Evolutionary conservation across 73 alveolate species (phyloP).

Genomic region (Paramecium biaurelia): DNA sequence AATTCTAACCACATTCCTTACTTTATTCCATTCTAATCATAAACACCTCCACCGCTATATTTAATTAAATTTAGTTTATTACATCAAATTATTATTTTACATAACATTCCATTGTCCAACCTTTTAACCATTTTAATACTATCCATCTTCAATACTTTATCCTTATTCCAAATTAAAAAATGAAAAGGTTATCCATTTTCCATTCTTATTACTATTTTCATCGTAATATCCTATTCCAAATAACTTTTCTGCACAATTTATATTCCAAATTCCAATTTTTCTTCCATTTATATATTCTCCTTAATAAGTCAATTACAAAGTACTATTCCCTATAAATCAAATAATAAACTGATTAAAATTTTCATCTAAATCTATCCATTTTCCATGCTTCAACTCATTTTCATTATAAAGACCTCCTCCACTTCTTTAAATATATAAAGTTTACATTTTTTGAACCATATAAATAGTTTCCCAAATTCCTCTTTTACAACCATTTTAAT

Average conservation of each 20-base stretch:
- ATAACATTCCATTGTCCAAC: neutral
- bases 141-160: neutral
- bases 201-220: neutral
- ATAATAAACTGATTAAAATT: neutral
- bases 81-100: neutral
- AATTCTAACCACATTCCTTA: neutral
- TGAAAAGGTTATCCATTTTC: neutral
- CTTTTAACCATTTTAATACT: neutral
- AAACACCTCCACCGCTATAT: neutral
- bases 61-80: neutral
- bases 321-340: neutral
- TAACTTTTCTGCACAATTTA: neutral
- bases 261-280: neutral
- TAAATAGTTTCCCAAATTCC: neutral
- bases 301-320: neutral
- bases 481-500: neutral
- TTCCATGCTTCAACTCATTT: neutral
- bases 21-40: neutral
- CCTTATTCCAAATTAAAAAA: neutral
- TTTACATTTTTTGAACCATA: neutral
- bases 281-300: neutral
- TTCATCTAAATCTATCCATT: neutral
- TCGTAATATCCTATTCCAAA: neutral
- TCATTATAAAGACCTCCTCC: neutral
- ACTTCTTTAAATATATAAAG: neutral